Base-by-base conservation (phyloP, 768 basidiomycete genomes). In the Lentinula raphanica region DNA sequence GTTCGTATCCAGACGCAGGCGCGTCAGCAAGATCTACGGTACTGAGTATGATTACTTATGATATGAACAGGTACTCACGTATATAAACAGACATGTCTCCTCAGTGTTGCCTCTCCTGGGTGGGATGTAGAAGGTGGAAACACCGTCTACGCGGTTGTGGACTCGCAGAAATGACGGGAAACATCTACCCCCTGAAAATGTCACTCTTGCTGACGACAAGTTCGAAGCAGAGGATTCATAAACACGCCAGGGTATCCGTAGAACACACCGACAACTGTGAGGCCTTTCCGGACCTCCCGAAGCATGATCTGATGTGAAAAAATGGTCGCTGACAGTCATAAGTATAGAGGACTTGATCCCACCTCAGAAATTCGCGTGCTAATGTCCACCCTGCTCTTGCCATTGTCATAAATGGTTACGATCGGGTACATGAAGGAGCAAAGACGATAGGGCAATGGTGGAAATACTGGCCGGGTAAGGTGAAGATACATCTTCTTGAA, bases 351-450 rank as follows among this genome's bases (percentile, higher is more conserved):
- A 39, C 3, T 12, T 17, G 3, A 8, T 21, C n/a, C 54, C 31
- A 44, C 54, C 42, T 56, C 54, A n/a, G 40, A 40, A 39, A 56
- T 56, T 46, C 46, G 54, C 17, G 44, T 56, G 54, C 46, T 45
- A 8, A 42, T 44, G 23, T 56, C 54, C 38, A 56, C 25, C 28
- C 54, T 42, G 36, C 23, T 27, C 21, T 56, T 56, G 12, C 44
- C 54, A 19, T 56, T 56, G 42, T 56, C 54, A 36, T 56, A 56
- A n/a, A n/a, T n/a, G n/a, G n/a, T n/a, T n/a, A n/a, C n/a, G n/a
- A n/a, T n/a, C n/a, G n/a, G n/a, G n/a, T n/a, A n/a, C n/a, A n/a
- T n/a, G n/a, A n/a, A n/a, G n/a, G n/a, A n/a, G n/a, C n/a, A n/a
- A n/a, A n/a, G n/a, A n/a, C n/a, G n/a, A n/a, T n/a, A n/a, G n/a